Conservation (phyloP, 2,329 filamentous ascomycete species). For the Corynespora cassiicola region DNA sequence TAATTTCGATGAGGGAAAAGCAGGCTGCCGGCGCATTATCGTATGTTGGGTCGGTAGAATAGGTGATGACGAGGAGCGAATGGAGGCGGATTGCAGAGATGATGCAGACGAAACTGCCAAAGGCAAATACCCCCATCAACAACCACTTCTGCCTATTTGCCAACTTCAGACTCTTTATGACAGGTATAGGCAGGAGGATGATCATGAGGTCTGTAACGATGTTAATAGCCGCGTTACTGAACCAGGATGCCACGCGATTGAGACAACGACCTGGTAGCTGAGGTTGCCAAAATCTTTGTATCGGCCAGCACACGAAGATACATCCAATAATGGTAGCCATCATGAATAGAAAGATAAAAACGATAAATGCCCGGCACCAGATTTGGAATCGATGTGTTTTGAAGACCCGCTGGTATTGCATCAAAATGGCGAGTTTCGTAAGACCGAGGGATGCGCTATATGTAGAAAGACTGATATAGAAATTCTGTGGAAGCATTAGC, state of each 20-base stretch:
- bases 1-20: slow-evolving; percentile 23
- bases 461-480: slow-evolving; percentile 13
- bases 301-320: slow-evolving; percentile 36
- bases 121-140: slow-evolving; percentile 40
- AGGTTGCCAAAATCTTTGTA: slow-evolving; percentile 33
- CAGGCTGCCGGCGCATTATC: slow-evolving; percentile 19
- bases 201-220: slow-evolving; percentile 41
- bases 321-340: slow-evolving; percentile 34
- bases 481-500: slow-evolving; percentile 4
- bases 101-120: slow-evolving; percentile 39
- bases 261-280: slow-evolving; percentile 16
- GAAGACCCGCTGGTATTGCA: slow-evolving; percentile 44
- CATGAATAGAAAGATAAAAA: slow-evolving; percentile 29
- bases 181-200: slow-evolving; percentile 37
- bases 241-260: slow-evolving; percentile 24
- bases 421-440: slow-evolving; percentile 41
- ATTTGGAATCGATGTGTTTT: slow-evolving; percentile 27
- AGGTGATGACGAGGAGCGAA: slow-evolving; percentile 20
- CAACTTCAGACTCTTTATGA: slow-evolving; percentile 34
- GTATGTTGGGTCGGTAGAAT: slow-evolving; percentile 16
- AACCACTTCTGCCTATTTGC: slow-evolving; percentile 31
- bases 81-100: slow-evolving; percentile 26
- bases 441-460: slow-evolving; percentile 23
- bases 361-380: slow-evolving; percentile 29
- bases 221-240: slow-evolving; percentile 36